Percentiles rank a stretch among this genome's conserved stretches.
phyloP scores from a whole-genome alignment of 768 basidiomycete species.

The Leccinum subtestaceum region DNA sequence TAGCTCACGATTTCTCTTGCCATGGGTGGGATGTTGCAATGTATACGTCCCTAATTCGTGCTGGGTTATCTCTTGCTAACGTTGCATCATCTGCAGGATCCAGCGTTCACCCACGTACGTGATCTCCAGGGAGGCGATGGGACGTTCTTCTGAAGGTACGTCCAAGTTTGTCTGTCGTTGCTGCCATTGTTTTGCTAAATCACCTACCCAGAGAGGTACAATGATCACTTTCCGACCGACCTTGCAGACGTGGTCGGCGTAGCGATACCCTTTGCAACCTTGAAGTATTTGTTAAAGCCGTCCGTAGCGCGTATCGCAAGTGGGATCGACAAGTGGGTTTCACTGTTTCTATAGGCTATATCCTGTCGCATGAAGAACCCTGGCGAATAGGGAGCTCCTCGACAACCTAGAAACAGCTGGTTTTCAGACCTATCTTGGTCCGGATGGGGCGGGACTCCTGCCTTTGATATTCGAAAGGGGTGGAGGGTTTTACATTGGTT shows the following conservation, averaged over 20 bases:
- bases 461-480: neutral
- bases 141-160: neutral
- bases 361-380: neutral
- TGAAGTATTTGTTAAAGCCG: neutral
- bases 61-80: conserved; percentile 30
- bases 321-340: neutral
- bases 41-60: conserved; percentile 4
- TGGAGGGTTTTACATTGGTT: neutral
- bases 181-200: neutral
- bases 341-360: neutral
- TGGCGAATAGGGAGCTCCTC: neutral
- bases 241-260: neutral
- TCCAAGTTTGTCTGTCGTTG: neutral
- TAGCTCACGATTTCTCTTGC: conserved; percentile 34
- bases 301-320: neutral
- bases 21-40: conserved; percentile 31
- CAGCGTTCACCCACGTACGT: neutral
- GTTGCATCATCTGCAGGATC: conserved; percentile 10
- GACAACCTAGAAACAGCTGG: neutral
- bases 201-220: neutral
- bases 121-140: neutral
- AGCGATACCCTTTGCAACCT: neutral
- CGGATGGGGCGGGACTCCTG: neutral
- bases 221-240: neutral
- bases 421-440: neutral